Base-by-base conservation (phyloP, 352 stramenopile species). In the Blastocystis sp. region DNA sequence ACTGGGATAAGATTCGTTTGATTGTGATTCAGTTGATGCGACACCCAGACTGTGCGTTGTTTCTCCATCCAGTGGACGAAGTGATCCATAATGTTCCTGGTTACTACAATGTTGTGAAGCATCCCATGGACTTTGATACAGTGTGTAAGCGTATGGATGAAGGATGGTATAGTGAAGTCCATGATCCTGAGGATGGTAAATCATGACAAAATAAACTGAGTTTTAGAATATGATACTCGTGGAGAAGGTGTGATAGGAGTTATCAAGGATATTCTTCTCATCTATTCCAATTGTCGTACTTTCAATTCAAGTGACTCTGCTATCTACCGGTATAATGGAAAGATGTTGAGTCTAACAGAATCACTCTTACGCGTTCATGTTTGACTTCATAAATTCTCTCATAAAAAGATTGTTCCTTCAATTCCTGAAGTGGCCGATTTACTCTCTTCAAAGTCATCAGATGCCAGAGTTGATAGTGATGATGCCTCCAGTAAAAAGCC, bases 41-140 rank as follows among this genome's bases (percentile, higher is more conserved):
- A n/a, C 27, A 73, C 66, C 48, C n/a, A 11, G 80, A 80, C 27
- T 82, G 95, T 93, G 91, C 95, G 69, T 90, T 95, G 11, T 96
- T 96, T 90, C 91, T 93, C 59, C 93, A 93, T 24, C 94, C 94
- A 1, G 94, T 96, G 15, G 92, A 96, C 90, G 93, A 94, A 0
- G 92, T 93, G 78, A 90, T 93, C 51, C 93, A 95, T 89, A 93
- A 93, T 40, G 95, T 94, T 91, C 93, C 93, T 9, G 93, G 95
- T 82, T 96, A 96, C 76, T 91, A 95, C 58, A 92, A 91, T 11
- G 91, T 95, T 40, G 94, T 96, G 81, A 89, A 93, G 68, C 90
- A 95, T 6, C 94, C 94, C 0, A 96, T 96, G 88, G 94, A 96
- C 89, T 91, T 96, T 15, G 93, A 93, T 15, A 96, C 94, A 1